phyloP scores from a whole-genome alignment of 73 alveolate genomes.

The Paramecium biaurelia region DNA sequence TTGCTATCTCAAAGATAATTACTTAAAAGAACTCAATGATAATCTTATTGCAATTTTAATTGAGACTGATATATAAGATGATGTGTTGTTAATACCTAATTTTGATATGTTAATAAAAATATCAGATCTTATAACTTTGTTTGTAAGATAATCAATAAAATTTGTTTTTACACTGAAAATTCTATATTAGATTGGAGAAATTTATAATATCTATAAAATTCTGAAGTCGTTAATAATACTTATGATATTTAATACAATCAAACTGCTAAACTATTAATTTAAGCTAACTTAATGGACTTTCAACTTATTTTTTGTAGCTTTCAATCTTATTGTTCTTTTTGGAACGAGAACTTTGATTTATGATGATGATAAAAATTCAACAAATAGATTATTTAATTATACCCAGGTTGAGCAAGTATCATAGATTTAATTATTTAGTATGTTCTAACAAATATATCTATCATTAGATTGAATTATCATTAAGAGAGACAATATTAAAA shows the following conservation, averaged over 20 bases:
- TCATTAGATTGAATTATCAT: too few species aligned
- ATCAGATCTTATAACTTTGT: slow-evolving; percentile 74
- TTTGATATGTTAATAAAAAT: slow-evolving; percentile 70
- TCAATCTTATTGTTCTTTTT: slow-evolving; percentile 99
- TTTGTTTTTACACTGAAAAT: slow-evolving; percentile 98
- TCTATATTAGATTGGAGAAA: slow-evolving; percentile 83
- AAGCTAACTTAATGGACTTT: slow-evolving; percentile 80
- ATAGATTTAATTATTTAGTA: too few species aligned
- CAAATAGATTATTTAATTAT: too few species aligned
- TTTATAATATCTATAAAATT: too few species aligned
- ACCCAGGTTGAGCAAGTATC: too few species aligned
- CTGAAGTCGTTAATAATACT: too few species aligned
- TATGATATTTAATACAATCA: slow-evolving; percentile 89
- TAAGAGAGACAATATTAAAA: too few species aligned
- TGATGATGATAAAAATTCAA: too few species aligned
- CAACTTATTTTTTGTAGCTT: slow-evolving; percentile 92
- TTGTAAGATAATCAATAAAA: slow-evolving; percentile 86
- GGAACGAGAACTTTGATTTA: too few species aligned
- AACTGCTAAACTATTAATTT: slow-evolving; percentile 66
- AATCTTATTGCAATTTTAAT: slow-evolving; percentile 86
- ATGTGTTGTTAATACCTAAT: slow-evolving; percentile 83
- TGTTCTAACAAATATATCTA: too few species aligned
- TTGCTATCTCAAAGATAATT: slow-evolving; percentile 42
- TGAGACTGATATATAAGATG: slow-evolving; percentile 70
- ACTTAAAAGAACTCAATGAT: slow-evolving; percentile 89